Evolutionary conservation across 2,329 filamentous ascomycete genomes (phyloP).

Genomic region (Ustilaginoidea virens): DNA sequence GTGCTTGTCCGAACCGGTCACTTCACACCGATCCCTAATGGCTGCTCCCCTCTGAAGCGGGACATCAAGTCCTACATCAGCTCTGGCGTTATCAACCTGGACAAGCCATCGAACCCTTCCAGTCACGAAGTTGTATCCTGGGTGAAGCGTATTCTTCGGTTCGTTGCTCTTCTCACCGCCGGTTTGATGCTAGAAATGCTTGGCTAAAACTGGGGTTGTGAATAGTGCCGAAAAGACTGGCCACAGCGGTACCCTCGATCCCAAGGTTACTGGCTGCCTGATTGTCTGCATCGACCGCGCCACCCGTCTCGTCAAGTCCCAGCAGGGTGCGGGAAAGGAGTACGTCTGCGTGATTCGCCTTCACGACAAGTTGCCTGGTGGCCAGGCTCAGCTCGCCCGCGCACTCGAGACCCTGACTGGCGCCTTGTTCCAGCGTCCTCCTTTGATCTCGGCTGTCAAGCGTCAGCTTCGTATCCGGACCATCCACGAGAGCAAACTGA

Average conservation of each 20-base stretch:
- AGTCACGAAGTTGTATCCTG: constrained; percentile 98
- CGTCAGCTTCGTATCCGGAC: constrained; percentile 95
- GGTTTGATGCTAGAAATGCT: too few species aligned
- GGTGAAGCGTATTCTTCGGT: constrained; percentile 95
- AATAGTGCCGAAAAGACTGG: constrained; percentile 68
- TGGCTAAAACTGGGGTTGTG: neutral
- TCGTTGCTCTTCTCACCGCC: constrained; percentile 20
- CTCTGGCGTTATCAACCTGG: constrained; percentile 92
- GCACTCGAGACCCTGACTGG: constrained; percentile 93
- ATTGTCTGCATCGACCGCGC: constrained; percentile 95
- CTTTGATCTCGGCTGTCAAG: constrained; percentile 97
- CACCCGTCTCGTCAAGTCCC: constrained; percentile 93
- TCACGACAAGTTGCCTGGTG: constrained; percentile 88
- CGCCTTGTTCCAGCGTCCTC: constrained; percentile 81
- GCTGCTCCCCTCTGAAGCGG: constrained; percentile 79
- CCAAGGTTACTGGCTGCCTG: constrained; percentile 91
- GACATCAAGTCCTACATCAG: constrained; percentile 95
- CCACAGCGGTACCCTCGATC: constrained; percentile 94
- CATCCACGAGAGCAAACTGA: constrained; percentile 91
- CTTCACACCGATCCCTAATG: constrained; percentile 91
- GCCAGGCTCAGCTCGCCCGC: constrained; percentile 81
- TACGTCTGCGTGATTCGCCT: constrained; percentile 92
- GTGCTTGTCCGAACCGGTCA: constrained; percentile 88
- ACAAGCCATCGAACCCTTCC: constrained; percentile 79
- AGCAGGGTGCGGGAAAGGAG: constrained; percentile 98